These are phyloP conservation scores for Vaccinium darrowii DNA, from an alignment of 148 eudicot species.

Conservation along the genomic window DNA sequence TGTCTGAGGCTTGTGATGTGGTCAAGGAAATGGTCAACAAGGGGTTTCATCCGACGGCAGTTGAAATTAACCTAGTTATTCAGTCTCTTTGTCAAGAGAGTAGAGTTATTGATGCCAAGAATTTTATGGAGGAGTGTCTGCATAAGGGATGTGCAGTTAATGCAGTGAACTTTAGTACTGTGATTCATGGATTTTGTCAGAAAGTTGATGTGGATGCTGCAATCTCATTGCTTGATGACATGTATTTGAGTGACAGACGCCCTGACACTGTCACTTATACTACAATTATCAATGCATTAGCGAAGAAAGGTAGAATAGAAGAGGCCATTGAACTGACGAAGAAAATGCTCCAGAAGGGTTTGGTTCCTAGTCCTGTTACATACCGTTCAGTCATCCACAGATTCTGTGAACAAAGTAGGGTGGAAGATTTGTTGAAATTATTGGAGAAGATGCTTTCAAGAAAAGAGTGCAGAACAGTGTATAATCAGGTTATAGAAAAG, in stretches of 20 bases:
- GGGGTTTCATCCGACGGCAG: slow-evolving; percentile 39
- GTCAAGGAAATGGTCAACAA: slow-evolving; percentile 34
- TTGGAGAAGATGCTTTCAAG: slow-evolving; percentile 29
- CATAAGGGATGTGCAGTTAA: slow-evolving; percentile 39
- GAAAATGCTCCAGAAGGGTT: slow-evolving; percentile 37
- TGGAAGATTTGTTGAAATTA: slow-evolving; percentile 35
- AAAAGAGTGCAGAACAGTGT: slow-evolving; percentile 30
- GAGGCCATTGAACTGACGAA: slow-evolving; percentile 36
- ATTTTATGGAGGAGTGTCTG: slow-evolving; percentile 41
- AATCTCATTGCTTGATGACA: slow-evolving; percentile 43
- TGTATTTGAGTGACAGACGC: slow-evolving; percentile 35
- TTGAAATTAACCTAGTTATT: slow-evolving; percentile 38
- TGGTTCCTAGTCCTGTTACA: slow-evolving; percentile 38
- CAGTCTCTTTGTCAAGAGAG: slow-evolving; percentile 41
- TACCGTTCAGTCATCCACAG: slow-evolving; percentile 34
- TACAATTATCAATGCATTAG: slow-evolving; percentile 30
- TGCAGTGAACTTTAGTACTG: slow-evolving; percentile 37
- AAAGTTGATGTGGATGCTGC: slow-evolving; percentile 33
- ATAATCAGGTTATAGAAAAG: slow-evolving; percentile 45
- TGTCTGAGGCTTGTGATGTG: slow-evolving; percentile 32
- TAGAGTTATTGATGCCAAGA: slow-evolving; percentile 35
- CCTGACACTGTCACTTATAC: slow-evolving; percentile 43
- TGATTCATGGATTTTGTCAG: slow-evolving; percentile 43
- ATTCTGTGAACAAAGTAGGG: slow-evolving; percentile 34
- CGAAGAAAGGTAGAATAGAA: slow-evolving; percentile 30